phyloP scores from a whole-genome alignment of 768 basidiomycete species.

The Gautieria morchelliformis region DNA sequence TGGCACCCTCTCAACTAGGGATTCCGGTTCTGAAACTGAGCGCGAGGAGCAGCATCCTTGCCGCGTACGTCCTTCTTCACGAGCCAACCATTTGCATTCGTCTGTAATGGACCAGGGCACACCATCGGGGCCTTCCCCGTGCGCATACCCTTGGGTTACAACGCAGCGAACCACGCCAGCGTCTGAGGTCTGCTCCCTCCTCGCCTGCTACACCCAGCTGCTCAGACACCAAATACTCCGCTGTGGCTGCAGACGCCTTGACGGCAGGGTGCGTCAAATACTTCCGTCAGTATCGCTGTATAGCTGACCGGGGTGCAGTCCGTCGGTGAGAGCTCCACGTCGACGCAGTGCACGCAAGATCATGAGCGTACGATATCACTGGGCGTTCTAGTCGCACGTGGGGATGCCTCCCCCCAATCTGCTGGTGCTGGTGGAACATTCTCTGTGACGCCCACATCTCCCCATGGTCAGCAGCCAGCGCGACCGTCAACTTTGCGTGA shows the following conservation, averaged over 20 bases:
- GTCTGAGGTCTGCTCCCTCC: conserved; percentile 40
- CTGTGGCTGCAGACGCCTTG: conserved; percentile 28
- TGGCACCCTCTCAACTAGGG: conserved; percentile 8
- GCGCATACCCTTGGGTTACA: conserved; percentile 13
- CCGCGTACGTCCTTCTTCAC: conserved; percentile 19
- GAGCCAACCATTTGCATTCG: conserved; percentile 21
- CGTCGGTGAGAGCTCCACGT: conserved; percentile 27
- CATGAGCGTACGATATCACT: conserved; percentile 10
- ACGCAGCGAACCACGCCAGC: conserved; percentile 20
- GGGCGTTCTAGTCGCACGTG: conserved; percentile 8
- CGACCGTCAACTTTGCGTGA: conserved; percentile 37
- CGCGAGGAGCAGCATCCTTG: conserved; percentile 1
- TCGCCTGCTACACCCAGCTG: conserved; percentile 27
- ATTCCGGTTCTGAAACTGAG: conserved; percentile 79
- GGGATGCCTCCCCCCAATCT: conserved; percentile 15
- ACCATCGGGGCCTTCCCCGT: conserved; percentile 24
- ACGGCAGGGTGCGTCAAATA: conserved; percentile 31
- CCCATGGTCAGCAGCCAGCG: conserved; percentile 23
- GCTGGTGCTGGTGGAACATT: conserved; percentile 13
- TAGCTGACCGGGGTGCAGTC: background rate
- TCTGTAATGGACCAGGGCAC: conserved; percentile 31
- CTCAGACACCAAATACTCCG: conserved; percentile 15
- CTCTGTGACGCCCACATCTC: conserved; percentile 21
- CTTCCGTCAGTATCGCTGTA: conserved; percentile 15
- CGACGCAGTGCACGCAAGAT: conserved; percentile 24